Base-by-base conservation (phyloP, 2,329 filamentous ascomycete genomes). In the Stachybotrys chlorohalonatus region DNA sequence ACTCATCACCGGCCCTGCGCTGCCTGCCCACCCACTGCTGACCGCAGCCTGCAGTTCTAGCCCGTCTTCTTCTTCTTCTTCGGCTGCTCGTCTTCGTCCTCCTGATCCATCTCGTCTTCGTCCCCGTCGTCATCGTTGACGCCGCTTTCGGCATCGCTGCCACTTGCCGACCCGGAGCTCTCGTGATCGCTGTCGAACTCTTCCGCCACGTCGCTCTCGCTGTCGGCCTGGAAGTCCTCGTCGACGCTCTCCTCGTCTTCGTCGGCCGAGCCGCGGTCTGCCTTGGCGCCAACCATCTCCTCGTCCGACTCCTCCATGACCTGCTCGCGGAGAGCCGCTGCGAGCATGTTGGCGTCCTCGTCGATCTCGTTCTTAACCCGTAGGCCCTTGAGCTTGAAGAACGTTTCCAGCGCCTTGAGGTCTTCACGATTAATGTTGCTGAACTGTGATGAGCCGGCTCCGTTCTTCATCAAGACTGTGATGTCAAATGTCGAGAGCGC, bases 401-500 rank as follows among this genome's bases (percentile, higher is more conserved):
- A 99, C 62, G 87, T 86, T 71, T 99, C 94, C n/a, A 99, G 82
- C 7, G 90, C 89, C 73, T 94, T 89, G 72, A 97, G 90, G 69
- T 99, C 94, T 75, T 99, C 94, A 63, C 93, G 88, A 70, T 96
- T 99, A 71, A 99, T 99, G 77, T 99, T 99, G 75, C 91, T 96
- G 76, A 99, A 99, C 66, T 96, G 92, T 63, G 92, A 90, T 66
- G 95, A 91, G 55, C 89, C 88, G 53, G 83, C 80, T n/a, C 89
- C 89, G 62, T 79, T 84, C 79, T 96, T 97, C 76, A 96, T 82
- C 54, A 86, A 86, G 56, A 99, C 89, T 0, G 91, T 94, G 63
- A 99, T 96, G 70, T 99, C 94, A 67, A 99, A 99, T 2, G 94
- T 99, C 55, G 94, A 89, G 61, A 93, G 88, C 52, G 94, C 90